Evolutionary conservation across 2,329 filamentous ascomycete genomes (phyloP).

Genomic region (Aspergillus pseudotamarii): DNA sequence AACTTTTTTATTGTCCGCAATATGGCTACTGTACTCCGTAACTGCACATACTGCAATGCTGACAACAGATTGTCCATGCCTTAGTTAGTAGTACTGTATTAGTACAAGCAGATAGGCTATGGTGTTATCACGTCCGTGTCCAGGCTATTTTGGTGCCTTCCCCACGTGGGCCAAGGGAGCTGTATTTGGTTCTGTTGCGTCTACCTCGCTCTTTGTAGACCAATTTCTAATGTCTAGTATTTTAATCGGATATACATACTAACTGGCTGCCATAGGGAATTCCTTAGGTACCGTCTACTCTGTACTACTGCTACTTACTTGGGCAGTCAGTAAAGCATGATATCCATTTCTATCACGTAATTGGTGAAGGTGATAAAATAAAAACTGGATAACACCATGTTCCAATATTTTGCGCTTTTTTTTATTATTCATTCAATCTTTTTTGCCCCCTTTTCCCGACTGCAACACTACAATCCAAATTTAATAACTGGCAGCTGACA

Average conservation of each 20-base stretch:
- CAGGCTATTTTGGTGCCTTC: conserved; percentile 22
- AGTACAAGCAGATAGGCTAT: conserved; percentile 4
- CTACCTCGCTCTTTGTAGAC: conserved; percentile 4
- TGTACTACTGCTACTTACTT: background rate
- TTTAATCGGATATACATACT: background rate
- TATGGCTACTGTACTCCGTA: background rate
- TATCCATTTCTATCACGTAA: background rate
- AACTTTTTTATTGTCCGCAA: background rate
- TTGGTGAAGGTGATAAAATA: background rate
- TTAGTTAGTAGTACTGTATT: background rate
- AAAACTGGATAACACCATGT: background rate
- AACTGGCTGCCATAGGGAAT: background rate
- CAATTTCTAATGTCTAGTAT: conserved; percentile 1
- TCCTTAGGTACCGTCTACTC: background rate
- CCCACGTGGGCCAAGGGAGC: conserved; percentile 21
- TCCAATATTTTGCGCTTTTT: background rate
- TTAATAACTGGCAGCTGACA: background rate
- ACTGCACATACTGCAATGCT: background rate
- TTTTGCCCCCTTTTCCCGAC: background rate
- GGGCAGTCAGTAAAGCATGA: background rate
- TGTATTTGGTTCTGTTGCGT: background rate
- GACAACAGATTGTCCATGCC: background rate
- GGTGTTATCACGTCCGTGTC: conserved; percentile 15
- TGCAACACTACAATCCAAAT: background rate
- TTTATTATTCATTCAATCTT: background rate